Percentiles rank a stretch among this genome's conserved stretches.
phyloP scores from a whole-genome alignment of 805 yeast genomes.

The Suhomyces vadensis region DNA sequence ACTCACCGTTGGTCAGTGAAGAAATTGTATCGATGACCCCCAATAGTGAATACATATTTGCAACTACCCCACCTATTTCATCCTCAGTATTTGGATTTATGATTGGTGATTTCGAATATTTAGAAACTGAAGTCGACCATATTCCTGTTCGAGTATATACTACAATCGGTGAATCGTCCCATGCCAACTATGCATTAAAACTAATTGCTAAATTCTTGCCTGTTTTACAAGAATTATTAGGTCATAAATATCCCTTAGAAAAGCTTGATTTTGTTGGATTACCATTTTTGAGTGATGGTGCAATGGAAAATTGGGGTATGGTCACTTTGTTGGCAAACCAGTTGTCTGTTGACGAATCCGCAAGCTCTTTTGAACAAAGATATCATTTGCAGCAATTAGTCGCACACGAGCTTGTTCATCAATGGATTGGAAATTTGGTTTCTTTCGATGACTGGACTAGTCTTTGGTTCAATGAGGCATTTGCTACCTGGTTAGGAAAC shows the following conservation, averaged over 20 bases:
- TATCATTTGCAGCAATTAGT: constrained; percentile 52
- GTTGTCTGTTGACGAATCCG: constrained; percentile 25
- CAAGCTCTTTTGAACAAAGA: constrained; percentile 24
- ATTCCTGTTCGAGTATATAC: constrained; percentile 56
- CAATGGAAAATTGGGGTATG: constrained; percentile 79
- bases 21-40: constrained; percentile 21
- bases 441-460: constrained; percentile 68
- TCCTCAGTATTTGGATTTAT: constrained; percentile 68
- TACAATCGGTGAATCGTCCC: constrained; percentile 49
- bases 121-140: constrained; percentile 29
- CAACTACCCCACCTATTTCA: constrained; percentile 57
- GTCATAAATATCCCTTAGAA: constrained; percentile 52
- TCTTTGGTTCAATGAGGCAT: constrained; percentile 75
- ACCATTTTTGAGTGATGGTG: constrained; percentile 74
- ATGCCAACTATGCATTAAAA: constrained; percentile 52
- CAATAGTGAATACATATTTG: constrained; percentile 43
- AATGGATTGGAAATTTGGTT: constrained; percentile 73
- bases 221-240: constrained; percentile 45
- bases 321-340: constrained; percentile 60
- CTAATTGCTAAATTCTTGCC: constrained; percentile 51
- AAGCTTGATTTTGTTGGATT: constrained; percentile 69
- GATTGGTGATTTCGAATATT: constrained; percentile 63
- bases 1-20: constrained; percentile 34
- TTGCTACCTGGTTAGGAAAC: constrained; percentile 74
- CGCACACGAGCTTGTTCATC: constrained; percentile 75